A percentile compares a stretch with the other conserved stretches of the same genome.
Conservation (phyloP, 176 grass and related monocot genomes). For the Pontederia paniculata region DNA sequence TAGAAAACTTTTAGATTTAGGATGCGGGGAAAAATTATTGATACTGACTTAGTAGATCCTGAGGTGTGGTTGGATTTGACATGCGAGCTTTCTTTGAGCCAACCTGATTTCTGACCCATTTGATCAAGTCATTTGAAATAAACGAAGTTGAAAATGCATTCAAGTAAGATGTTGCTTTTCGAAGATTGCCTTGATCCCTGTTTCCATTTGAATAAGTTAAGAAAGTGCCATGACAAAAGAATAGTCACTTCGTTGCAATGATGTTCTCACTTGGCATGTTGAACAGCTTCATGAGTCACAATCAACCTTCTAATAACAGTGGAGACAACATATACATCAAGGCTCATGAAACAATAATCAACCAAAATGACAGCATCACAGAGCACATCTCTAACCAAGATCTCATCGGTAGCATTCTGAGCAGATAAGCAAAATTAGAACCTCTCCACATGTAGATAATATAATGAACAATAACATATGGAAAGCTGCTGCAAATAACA, state of each 20-base stretch:
- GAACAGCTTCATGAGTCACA: conserved; percentile 67
- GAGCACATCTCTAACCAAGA: conserved; percentile 65
- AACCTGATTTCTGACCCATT: conserved; percentile 48
- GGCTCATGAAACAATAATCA: conserved; percentile 89
- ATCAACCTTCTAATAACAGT: conserved; percentile 65
- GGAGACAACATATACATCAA: conserved; percentile 44
- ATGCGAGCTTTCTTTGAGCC: conserved; percentile 33
- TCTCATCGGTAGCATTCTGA: conserved; percentile 68
- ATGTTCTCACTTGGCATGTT: conserved; percentile 58
- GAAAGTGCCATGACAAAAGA: neutral
- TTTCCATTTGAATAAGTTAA: neutral
- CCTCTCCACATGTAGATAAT: neutral
- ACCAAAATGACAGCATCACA: conserved; percentile 86
- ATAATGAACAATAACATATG: neutral
- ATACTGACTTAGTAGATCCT: conserved; percentile 78
- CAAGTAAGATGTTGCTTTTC: conserved; percentile 60
- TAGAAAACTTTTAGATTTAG: neutral
- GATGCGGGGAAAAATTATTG: neutral
- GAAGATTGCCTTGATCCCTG: conserved; percentile 77
- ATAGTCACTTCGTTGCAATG: neutral
- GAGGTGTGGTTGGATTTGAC: conserved; percentile 58
- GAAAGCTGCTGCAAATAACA: neutral
- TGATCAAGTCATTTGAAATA: conserved; percentile 52
- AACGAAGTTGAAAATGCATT: conserved; percentile 71
- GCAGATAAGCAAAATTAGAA: conserved; percentile 17